Evolutionary conservation across 208 protist species (phyloP).

Genomic region (Leishmania mexicana): DNA sequence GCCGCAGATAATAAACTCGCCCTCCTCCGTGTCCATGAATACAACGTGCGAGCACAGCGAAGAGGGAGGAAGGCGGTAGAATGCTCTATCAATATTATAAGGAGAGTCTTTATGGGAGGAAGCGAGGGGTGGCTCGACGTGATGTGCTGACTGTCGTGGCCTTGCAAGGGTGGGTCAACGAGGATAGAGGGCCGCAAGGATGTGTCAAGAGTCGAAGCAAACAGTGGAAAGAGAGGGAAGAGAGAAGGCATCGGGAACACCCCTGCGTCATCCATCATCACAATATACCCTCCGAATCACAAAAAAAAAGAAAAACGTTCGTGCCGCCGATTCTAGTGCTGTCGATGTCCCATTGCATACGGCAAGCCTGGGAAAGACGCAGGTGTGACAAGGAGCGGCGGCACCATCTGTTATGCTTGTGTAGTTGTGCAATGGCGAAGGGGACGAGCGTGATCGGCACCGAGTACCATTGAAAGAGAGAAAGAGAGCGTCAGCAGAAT

Average conservation of each 20-base stretch:
- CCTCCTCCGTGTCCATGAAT: slow-evolving; percentile 78
- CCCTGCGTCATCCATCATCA: neutral
- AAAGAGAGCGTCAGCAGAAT: neutral
- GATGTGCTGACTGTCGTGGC: neutral
- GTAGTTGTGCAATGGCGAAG: neutral
- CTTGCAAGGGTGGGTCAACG: neutral
- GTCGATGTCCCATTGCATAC: neutral
- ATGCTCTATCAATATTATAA: neutral
- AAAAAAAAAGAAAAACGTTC: neutral
- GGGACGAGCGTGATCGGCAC: neutral
- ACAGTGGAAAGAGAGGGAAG: neutral
- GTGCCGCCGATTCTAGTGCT: neutral
- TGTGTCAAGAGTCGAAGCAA: neutral
- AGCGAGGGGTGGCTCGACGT: neutral
- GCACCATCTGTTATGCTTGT: neutral
- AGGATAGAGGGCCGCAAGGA: neutral
- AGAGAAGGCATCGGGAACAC: neutral
- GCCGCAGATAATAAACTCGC: slow-evolving; percentile 73
- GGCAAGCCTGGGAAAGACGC: neutral
- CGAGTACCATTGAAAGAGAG: neutral
- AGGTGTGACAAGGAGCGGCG: neutral
- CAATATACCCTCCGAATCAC: neutral
- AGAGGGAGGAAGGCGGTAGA: neutral
- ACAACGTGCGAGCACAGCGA: neutral
- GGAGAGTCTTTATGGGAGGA: neutral